A percentile compares a stretch with the other conserved stretches of the same genome.
Evolutionary conservation across 1,284 basidiomycete species (phyloP).

Genomic region (Trametes versicolor): DNA sequence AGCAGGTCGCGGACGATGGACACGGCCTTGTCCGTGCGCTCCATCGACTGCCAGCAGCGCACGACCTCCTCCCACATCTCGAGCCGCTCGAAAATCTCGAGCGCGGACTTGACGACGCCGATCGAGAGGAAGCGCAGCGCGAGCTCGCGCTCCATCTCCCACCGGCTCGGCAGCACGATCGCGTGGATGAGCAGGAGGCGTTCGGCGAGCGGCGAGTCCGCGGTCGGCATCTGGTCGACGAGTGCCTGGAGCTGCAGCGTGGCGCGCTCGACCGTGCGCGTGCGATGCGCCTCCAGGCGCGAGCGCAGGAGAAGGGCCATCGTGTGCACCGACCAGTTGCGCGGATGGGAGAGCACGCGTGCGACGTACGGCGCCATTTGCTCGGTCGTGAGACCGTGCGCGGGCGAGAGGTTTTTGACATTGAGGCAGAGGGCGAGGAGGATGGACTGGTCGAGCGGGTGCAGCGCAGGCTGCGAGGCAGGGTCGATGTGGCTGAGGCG

Average conservation of each 20-base stretch:
- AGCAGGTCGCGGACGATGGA: constrained; percentile 85
- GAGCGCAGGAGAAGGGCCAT: constrained; percentile 93
- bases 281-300: constrained; percentile 86
- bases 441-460: constrained; percentile 92
- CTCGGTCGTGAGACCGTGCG: constrained; percentile 87
- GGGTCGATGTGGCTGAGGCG: constrained; percentile 80
- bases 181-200: constrained; percentile 83
- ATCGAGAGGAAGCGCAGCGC: constrained; percentile 83
- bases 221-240: constrained; percentile 93
- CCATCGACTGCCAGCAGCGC: constrained; percentile 84
- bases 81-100: constrained; percentile 91
- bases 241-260: constrained; percentile 92
- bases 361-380: constrained; percentile 92
- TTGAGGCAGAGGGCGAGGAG: constrained; percentile 91
- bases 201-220: constrained; percentile 77
- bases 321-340: constrained; percentile 95
- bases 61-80: constrained; percentile 99
- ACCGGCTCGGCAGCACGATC: constrained; percentile 85
- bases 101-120: constrained; percentile 87
- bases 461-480: constrained; percentile 83
- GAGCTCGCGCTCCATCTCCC: constrained; percentile 92
- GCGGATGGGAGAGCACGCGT: constrained; percentile 86
- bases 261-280: constrained; percentile 90
- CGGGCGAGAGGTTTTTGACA: constrained; percentile 87
- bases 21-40: constrained; percentile 80